Percentiles rank a stretch among this genome's conserved stretches.
Conservation (phyloP, 805 yeast species). For the Vanderwaltozyma verrucispora region DNA sequence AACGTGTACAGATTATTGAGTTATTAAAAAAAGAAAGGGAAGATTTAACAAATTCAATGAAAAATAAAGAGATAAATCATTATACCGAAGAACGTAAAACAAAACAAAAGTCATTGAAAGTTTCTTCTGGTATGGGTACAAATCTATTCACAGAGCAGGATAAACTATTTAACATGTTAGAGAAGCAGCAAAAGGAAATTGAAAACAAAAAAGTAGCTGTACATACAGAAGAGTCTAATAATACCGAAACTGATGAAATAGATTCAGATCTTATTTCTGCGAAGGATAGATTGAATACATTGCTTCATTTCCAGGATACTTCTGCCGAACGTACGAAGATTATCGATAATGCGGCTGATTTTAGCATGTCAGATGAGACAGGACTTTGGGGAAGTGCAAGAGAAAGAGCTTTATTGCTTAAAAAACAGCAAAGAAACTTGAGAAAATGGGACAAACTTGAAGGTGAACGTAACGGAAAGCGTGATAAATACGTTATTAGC, state of each 20-base stretch:
- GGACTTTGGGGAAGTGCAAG: slow-evolving; percentile 75
- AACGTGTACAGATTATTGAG: slow-evolving; percentile 45
- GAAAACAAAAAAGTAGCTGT: slow-evolving; percentile 27
- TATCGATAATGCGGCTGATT: slow-evolving; percentile 86
- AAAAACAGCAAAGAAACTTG: slow-evolving; percentile 70
- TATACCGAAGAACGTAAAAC: slow-evolving; percentile 21
- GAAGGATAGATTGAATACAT: slow-evolving; percentile 57
- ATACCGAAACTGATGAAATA: slow-evolving; percentile 29
- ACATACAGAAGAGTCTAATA: slow-evolving; percentile 17
- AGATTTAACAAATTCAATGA: slow-evolving; percentile 20
- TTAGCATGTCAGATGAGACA: slow-evolving; percentile 40
- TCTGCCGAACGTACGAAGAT: slow-evolving; percentile 86
- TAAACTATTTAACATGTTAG: slow-evolving; percentile 48
- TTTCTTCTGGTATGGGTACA: slow-evolving; percentile 51
- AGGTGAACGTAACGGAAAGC: slow-evolving; percentile 56
- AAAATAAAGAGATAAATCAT: slow-evolving; percentile 9
- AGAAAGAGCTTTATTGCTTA: slow-evolving; percentile 79
- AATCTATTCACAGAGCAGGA: slow-evolving; percentile 64
- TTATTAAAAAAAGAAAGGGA: slow-evolving; percentile 46
- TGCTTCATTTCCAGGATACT: slow-evolving; percentile 72
- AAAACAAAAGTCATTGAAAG: slow-evolving; percentile 36
- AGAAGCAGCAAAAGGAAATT: slow-evolving; percentile 35
- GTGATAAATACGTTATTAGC: slow-evolving; percentile 56
- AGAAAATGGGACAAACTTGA: slow-evolving; percentile 54
- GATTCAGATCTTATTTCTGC: slow-evolving; percentile 56